Conservation (phyloP, 2,329 filamentous ascomycete species). For the Emergomyces africanus region DNA sequence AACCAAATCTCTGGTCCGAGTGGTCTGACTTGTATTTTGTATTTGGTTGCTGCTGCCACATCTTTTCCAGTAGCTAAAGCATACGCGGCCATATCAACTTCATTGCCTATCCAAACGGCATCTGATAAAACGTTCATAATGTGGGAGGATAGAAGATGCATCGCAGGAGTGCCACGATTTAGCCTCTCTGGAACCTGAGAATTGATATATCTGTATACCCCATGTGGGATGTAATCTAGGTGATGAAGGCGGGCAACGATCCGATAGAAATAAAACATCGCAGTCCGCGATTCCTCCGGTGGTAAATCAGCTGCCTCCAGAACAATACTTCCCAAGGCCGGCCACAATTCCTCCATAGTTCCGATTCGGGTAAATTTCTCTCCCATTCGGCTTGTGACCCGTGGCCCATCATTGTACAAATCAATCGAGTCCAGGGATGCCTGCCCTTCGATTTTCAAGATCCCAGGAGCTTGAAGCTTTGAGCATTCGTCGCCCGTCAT, state of each 20-base stretch:
- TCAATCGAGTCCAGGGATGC: conserved; percentile 5
- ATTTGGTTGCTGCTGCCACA: conserved; percentile 23
- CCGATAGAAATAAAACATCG: conserved; percentile 34
- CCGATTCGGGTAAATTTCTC: conserved; percentile 5
- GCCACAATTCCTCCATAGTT: conserved; percentile 27
- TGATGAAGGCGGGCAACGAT: conserved; percentile 35
- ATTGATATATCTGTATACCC: conserved; percentile 29
- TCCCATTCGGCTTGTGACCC: conserved; percentile 6
- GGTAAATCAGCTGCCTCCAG: conserved; percentile 28
- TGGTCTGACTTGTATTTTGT: conserved; percentile 30
- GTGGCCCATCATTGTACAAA: conserved; percentile 9
- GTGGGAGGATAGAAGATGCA: conserved; percentile 31
- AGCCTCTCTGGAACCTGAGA: conserved; percentile 15
- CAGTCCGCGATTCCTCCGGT: conserved; percentile 21
- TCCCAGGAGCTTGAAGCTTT: background rate
- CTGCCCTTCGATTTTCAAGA: background rate
- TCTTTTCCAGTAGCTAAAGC: conserved; percentile 25
- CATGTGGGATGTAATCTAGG: conserved; percentile 29
- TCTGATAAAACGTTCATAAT: conserved; percentile 37
- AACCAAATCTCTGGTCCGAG: conserved; percentile 37
- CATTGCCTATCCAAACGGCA: conserved; percentile 31
- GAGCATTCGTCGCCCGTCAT: conserved; percentile 13
- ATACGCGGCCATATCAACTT: conserved; percentile 25
- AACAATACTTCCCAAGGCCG: conserved; percentile 28
- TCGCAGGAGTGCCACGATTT: conserved; percentile 28